These are phyloP conservation scores for Schrenkiella parvula DNA, from an alignment of 345 rosid species.

Conservation along the genomic window DNA sequence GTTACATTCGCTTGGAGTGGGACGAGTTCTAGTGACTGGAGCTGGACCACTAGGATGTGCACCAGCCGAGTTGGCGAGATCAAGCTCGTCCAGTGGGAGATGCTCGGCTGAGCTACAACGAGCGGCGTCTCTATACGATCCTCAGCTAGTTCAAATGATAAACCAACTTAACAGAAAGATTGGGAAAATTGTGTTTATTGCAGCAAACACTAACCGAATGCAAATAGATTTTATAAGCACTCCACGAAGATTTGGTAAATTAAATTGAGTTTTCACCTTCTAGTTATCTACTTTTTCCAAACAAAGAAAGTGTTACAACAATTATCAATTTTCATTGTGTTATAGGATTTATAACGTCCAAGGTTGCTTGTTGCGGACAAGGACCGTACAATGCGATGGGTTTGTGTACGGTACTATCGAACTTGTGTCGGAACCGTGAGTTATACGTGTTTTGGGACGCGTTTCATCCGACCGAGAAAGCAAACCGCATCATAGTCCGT, in stretches of 20 bases:
- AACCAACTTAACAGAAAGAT: conserved; percentile 41
- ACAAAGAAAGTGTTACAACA: neutral
- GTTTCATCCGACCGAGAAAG: conserved; percentile 80
- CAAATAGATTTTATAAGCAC: conserved; percentile 47
- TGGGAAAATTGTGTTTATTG: conserved; percentile 47
- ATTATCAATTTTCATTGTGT: neutral
- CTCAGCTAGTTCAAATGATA: conserved; percentile 53
- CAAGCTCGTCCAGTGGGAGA: conserved; percentile 49
- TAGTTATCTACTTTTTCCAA: neutral
- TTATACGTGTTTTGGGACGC: conserved; percentile 81
- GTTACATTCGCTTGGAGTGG: conserved; percentile 58
- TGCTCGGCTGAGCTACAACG: conserved; percentile 51
- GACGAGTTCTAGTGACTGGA: conserved; percentile 82
- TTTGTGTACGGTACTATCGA: conserved; percentile 66
- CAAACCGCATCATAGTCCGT: conserved; percentile 55
- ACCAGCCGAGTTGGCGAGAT: conserved; percentile 60
- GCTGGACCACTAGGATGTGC: conserved; percentile 86
- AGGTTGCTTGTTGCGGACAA: conserved; percentile 91
- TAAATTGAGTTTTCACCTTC: neutral
- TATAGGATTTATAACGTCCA: conserved; percentile 72
- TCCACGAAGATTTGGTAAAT: conserved; percentile 59
- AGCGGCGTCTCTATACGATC: conserved; percentile 64
- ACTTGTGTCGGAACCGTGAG: conserved; percentile 67
- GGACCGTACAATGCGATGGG: conserved; percentile 88
- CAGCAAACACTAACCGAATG: conserved; percentile 45